Evolutionary conservation across 495 filamentous ascomycete genomes (phyloP), one percentile per base, ranked within the genome.

Genomic region (Darksidea phi): DNA sequence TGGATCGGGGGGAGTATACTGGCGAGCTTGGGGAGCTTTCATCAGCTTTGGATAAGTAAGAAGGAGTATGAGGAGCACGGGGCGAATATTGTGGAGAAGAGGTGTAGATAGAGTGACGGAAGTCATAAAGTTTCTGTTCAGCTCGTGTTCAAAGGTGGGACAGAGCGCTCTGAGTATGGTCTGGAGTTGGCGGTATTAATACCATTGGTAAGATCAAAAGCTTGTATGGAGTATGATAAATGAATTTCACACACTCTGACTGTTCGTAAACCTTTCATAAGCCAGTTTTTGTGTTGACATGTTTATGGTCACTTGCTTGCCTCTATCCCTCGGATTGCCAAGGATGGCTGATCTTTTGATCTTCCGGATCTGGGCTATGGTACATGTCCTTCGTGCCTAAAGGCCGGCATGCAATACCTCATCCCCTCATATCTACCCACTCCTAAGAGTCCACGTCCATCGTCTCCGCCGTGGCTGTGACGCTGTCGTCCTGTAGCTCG

Each of bases 1-100:
- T 99, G 95, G 95, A 88, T 99, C 63, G 94, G 94, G 23, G 94
- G 94, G 13, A 96, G 91, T 77, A 97, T 99, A 65, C 77, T 97
- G 67, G 93, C 88, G 2, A 96, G 91, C 76, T 74, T 99, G 78
- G 95, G 95, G 8, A 96, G 90, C n/a, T 99, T 99, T 74, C 94
- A 99, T 78, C 93, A 97, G 74, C 89, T 97, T 88, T 99, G 94
- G 94, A 91, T 99, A 63, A 90, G 86, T 17, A 85, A 77, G 72
- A 88, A 88, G 75, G 88, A 91, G 78, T 91, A 90, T 73, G 85
- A 88, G 59, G 88, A 91, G 75, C 86, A 88, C 71, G 88, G 88
- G 12, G 67, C 79, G 0, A 78, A 78, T 11, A 84, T 90, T 63
- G 85, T 90, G 17, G 87, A 90, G 78, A 90, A 89, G 80, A 78